Percentiles rank a stretch among this genome's conserved stretches.
phyloP scores from a whole-genome alignment of 129 eudicot genomes.

The Artemisia annua region DNA sequence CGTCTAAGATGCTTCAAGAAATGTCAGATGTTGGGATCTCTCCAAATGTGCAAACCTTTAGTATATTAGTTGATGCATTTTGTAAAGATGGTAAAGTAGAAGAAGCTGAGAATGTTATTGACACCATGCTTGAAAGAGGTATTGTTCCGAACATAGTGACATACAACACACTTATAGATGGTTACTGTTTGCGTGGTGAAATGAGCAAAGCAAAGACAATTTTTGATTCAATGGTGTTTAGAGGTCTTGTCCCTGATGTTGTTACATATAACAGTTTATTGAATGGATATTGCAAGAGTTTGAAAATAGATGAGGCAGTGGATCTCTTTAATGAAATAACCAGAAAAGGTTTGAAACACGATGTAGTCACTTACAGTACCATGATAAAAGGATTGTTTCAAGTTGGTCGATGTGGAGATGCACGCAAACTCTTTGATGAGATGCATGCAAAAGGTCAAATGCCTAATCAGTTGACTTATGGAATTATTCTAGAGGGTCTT shows the following conservation, averaged over 20 bases:
- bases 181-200: conserved; percentile 8
- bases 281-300: conserved; percentile 10
- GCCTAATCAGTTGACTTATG: neutral
- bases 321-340: neutral
- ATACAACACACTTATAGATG: neutral
- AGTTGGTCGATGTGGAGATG: conserved; percentile 3
- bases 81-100: neutral
- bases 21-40: neutral
- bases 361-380: neutral
- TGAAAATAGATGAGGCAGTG: neutral
- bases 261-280: conserved; percentile 1
- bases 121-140: neutral
- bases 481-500: conserved; percentile 13
- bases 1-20: neutral
- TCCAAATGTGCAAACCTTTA: neutral
- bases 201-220: neutral
- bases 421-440: conserved; percentile 5
- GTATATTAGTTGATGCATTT: neutral
- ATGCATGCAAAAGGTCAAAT: neutral
- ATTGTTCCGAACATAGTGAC: neutral
- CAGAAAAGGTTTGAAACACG: neutral
- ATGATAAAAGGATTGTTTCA: conserved; percentile 2
- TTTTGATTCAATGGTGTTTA: neutral
- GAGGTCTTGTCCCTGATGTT: neutral
- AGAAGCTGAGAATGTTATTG: neutral